phyloP scores from a whole-genome alignment of 208 protist species.

The Spongospora subterranea region DNA sequence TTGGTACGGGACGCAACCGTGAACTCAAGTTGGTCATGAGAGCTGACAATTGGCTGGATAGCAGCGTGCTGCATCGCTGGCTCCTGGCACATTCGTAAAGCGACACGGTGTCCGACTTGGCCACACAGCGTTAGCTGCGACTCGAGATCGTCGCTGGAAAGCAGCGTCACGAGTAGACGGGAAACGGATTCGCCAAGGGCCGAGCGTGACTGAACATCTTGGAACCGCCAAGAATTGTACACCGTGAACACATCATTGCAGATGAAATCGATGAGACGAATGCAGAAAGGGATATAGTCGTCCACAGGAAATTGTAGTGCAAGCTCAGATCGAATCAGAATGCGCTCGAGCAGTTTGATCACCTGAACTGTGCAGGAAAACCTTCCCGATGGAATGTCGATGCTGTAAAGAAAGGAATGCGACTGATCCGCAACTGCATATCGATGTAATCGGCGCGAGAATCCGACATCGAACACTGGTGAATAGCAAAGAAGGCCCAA shows the following conservation, averaged over 20 bases:
- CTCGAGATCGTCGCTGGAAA: conserved; percentile 4
- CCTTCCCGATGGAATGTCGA: not conserved
- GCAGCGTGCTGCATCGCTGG: not conserved
- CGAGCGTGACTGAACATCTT: not conserved
- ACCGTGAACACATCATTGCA: conserved; percentile 29
- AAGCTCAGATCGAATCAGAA: not conserved
- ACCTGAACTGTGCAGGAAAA: not conserved
- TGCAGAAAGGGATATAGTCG: not conserved
- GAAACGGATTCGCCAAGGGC: conserved; percentile 17
- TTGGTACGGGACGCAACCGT: not conserved
- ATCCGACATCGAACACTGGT: not conserved
- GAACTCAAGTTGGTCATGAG: not conserved
- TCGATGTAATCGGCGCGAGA: conserved; percentile 1
- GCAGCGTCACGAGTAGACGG: not conserved
- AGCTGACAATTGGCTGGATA: not conserved
- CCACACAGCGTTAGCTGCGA: conserved; percentile 18
- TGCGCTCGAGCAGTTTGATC: not conserved
- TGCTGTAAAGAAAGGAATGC: not conserved
- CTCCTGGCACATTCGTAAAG: not conserved
- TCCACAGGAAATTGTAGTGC: conserved; percentile 29
- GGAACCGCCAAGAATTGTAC: conserved; percentile 3
- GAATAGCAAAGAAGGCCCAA: conserved; percentile 10
- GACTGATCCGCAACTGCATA: not conserved
- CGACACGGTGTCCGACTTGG: conserved; percentile 17
- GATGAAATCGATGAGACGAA: conserved; percentile 28